Conservation (phyloP, 2,329 filamentous ascomycete genomes). For the Fusarium burgessii region DNA sequence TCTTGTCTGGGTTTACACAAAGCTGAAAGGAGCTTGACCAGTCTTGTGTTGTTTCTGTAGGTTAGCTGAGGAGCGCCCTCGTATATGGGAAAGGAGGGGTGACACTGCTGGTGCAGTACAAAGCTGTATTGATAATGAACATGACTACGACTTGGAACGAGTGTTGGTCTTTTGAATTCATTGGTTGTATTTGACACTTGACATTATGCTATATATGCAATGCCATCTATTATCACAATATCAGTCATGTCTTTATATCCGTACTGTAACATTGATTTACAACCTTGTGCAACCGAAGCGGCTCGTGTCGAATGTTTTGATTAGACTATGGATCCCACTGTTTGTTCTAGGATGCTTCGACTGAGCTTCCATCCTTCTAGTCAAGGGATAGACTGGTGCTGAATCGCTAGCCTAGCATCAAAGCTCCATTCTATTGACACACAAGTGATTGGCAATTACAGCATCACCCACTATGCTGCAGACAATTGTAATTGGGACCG, state of each 20-base stretch:
- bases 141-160: slow-evolving; percentile 10
- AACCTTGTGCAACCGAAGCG: background rate
- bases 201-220: background rate
- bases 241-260: background rate
- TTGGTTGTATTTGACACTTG: background rate
- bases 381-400: background rate
- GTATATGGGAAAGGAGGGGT: slow-evolving; percentile 13
- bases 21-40: background rate
- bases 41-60: background rate
- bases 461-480: slow-evolving; percentile 8
- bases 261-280: background rate
- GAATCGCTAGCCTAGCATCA: slow-evolving; percentile 16
- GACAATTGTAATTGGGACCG: slow-evolving; percentile 21
- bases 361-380: slow-evolving; percentile 19
- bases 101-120: slow-evolving; percentile 4
- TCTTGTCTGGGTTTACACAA: slow-evolving; percentile 1
- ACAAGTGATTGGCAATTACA: slow-evolving; percentile 30
- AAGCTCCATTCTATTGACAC: slow-evolving; percentile 18
- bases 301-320: background rate
- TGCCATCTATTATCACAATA: background rate
- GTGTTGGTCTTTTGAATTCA: background rate
- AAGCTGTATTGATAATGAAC: slow-evolving; percentile 26
- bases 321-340: background rate
- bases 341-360: slow-evolving; percentile 33
- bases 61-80: slow-evolving; percentile 5